A percentile compares a stretch with the other conserved stretches of the same genome.
Evolutionary conservation across 2,329 filamentous ascomycete genomes (phyloP).

Genomic region (Botryotinia convoluta): DNA sequence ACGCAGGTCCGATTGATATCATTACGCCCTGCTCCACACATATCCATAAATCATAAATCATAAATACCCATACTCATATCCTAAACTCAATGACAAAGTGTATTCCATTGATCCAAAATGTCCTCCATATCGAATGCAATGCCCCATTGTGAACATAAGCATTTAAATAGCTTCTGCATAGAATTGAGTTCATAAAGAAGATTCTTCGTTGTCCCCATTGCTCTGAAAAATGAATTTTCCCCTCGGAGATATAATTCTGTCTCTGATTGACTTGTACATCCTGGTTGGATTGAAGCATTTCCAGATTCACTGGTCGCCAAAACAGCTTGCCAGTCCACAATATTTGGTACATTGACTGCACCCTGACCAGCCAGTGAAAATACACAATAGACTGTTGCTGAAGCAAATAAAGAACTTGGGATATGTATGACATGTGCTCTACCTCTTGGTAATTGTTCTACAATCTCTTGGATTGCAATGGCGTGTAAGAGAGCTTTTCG

Average conservation of each 20-base stretch:
- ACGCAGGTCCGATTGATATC: neutral
- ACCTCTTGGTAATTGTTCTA: slow-evolving; percentile 45
- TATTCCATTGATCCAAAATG: slow-evolving; percentile 45
- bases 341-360: slow-evolving; percentile 41
- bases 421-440: slow-evolving; percentile 47
- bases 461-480: slow-evolving; percentile 46
- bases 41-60: neutral
- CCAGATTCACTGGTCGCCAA: slow-evolving; percentile 34
- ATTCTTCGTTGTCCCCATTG: slow-evolving; percentile 39
- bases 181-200: slow-evolving; percentile 48
- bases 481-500: slow-evolving; percentile 44
- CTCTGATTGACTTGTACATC: slow-evolving; percentile 53
- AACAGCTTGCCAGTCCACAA: slow-evolving; percentile 44
- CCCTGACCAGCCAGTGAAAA: slow-evolving; percentile 42
- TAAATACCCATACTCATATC: neutral
- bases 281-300: slow-evolving; percentile 54
- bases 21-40: neutral
- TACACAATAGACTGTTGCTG: slow-evolving; percentile 44
- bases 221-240: slow-evolving; percentile 29
- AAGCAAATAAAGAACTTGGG: slow-evolving; percentile 45
- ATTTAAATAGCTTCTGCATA: slow-evolving; percentile 47
- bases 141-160: slow-evolving; percentile 46
- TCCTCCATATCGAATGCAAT: slow-evolving; percentile 47
- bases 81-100: slow-evolving; percentile 40
- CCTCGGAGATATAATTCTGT: slow-evolving; percentile 42